Base-by-base conservation (phyloP, 1,284 basidiomycete genomes). In the Boletellus deceptivus region DNA sequence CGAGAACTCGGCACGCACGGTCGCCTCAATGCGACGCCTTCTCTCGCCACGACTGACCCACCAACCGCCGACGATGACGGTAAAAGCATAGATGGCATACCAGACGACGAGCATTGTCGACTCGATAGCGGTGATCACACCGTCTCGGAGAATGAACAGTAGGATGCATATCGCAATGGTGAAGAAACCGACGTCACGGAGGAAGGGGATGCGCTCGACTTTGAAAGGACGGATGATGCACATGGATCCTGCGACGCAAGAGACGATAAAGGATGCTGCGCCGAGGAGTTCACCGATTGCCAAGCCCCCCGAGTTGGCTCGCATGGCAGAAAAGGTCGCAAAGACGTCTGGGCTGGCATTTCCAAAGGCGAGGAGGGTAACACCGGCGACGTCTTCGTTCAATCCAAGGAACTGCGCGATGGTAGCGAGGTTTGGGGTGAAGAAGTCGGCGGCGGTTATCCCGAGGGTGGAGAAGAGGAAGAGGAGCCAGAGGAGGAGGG, bases 221-320 rank as follows among this genome's bases (percentile, higher is more conserved):
- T 83, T 79, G 72, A 99, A 99, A 0, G 94, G 93, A 54, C 87
- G 87, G 67, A 98, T 91, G 67, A 99, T 86, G 63, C 93, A 95
- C 84, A 99, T 97, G 16, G 89, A 90, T 6, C 96, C 96, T 3
- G 91, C 94, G 36, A 99, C 94, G 62, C 95, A 93, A 3, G 92
- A 93, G 18, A 94, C 86, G 67, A 98, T 96, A 73, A 98, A 99
- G 2, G 91, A 84, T 1, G 96, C 95, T 1, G 96, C 96, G 14
- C 96, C 96, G 20, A 99, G 76, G 6, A 99, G 79, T 70, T 99
- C 96, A 35, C 96, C 96, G 44, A 99, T 84, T 0, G 96, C 96
- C 47, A 99, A 72, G 48, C 91, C 84, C 7, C 94, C 93, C 1
- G 93, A 92, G 60, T 87, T 77, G 14, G 86, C 77, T 42, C 84